Base-by-base conservation (phyloP, 2,329 filamentous ascomycete species). In the Sarocladiaceae sp. region DNA sequence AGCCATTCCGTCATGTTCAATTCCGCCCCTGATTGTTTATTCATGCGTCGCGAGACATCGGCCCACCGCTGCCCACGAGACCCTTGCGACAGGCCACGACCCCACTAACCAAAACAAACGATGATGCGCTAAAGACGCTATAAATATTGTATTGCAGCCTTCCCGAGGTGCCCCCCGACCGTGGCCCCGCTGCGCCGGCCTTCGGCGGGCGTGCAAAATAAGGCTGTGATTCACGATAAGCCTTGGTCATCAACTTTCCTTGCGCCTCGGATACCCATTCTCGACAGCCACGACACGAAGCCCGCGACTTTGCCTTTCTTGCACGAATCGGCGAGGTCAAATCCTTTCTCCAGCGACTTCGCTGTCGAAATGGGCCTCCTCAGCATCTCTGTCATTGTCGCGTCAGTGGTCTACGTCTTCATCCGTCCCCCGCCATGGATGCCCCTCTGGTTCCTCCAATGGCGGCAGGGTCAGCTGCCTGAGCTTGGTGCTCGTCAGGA, bases 331-430 rank as follows among this genome's bases (percentile, higher is more conserved):
- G n/a, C n/a, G n/a, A n/a, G n/a, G n/a, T n/a, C n/a, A n/a, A n/a
- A n/a, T n/a, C n/a, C n/a, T n/a, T n/a, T n/a, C n/a, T n/a, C n/a
- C n/a, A n/a, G n/a, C n/a, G n/a, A n/a, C n/a, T n/a, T n/a, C n/a
- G 20, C 17, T 46, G 22, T 10, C 47, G 33, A 31, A 6, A 84
- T 84, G 80, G 78, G 72, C 56, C 64, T 83, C 60, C 60, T 86
- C 56, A 82, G 80, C 57, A 66, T 85, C 56, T 82, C 82, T n/a
- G 71, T 87, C 56, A 72, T 86, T 60, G 64, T 86, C 57, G 82
- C 77, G 39, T 82, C 82, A 1, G 68, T 85, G 52, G 73, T 84
- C 42, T 79, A 77, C 60, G 66, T 85, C 56, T 68, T 77, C 59
- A 71, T 84, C 55, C 74, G 75, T 36, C 77, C 77, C 52, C 78